Base-by-base conservation (phyloP, 441 rosid genomes). In the Sinapis alba region DNA sequence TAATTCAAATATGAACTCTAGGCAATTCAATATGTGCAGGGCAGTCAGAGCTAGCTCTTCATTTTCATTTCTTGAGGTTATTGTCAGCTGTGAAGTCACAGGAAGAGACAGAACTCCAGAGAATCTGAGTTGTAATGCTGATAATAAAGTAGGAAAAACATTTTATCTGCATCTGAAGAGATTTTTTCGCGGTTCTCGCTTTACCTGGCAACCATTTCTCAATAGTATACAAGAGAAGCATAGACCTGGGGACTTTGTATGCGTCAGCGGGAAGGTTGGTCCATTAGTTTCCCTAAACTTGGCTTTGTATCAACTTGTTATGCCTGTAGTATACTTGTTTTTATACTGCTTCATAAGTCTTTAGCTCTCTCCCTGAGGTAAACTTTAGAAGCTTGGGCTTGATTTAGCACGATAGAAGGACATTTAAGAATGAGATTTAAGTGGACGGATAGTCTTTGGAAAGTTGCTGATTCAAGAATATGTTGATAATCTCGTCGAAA, bases 111-210 rank as follows among this genome's bases (percentile, higher is more conserved):
- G 62, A 68, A 81, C 73, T 59, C 74, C 72, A 51, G 80, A 75
- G 77, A 80, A 78, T 65, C 11, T 70, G 50, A 74, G 58, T 58
- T 73, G 30, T 66, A 72, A 72, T 68, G 61, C 20, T 77, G 76
- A 76, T 75, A 71, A 19, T 4, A 34, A 69, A 62, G 79, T 51
- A 72, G 84, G 75, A 67, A 90, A 76, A 83, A 80, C 72, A 54
- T 85, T 96, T 66, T 89, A 83, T 83, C 80, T 92, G 83, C 99
- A 94, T 85, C 86, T 96, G 54, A 96, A 94, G 87, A 92, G 86
- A 75, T 96, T 80, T 80, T 96, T 92, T 43, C 82, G 97, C 27
- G 99, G 99, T 59, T 50, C 92, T 71, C 98, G 96, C 74, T 96
- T 88, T 76, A 80, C 97, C 23, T 78, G 78, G 83, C 86, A 71